Evolutionary conservation across 495 filamentous ascomycete species (phyloP).

Genomic region (Penicillium soppii): DNA sequence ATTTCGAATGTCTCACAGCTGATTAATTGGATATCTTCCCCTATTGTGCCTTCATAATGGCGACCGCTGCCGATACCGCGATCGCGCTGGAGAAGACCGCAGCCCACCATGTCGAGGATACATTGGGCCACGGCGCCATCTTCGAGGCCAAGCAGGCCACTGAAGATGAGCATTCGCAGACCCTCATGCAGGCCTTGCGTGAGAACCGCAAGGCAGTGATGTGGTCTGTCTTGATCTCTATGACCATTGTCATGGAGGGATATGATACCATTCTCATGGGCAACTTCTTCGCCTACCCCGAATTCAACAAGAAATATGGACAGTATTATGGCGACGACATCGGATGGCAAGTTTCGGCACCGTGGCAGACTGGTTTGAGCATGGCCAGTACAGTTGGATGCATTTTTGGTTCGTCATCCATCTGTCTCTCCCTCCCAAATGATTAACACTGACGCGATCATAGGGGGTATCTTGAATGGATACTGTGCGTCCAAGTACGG

Average conservation of each 20-base stretch:
- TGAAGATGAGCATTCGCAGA: constrained; percentile 33
- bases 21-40: background rate
- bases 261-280: constrained; percentile 49
- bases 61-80: constrained; percentile 10
- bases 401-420: constrained; percentile 24
- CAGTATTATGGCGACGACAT: constrained; percentile 15
- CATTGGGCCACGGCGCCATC: constrained; percentile 21
- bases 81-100: constrained; percentile 25
- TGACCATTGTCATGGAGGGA: constrained; percentile 52
- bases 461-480: constrained; percentile 39
- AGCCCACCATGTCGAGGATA: constrained; percentile 28
- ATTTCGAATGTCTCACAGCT: no score
- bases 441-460: background rate
- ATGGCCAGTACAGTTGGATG: constrained; percentile 35
- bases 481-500: constrained; percentile 48
- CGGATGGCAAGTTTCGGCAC: constrained; percentile 31
- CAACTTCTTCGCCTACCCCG: constrained; percentile 38
- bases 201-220: constrained; percentile 48
- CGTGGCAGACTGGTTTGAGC: constrained; percentile 36
- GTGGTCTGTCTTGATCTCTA: constrained; percentile 48
- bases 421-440: background rate
- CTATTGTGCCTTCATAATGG: constrained; percentile 6
- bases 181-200: constrained; percentile 31
- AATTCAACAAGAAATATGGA: constrained; percentile 41
- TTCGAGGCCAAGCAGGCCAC: constrained; percentile 33